A percentile compares a stretch with the other conserved stretches of the same genome.
phyloP scores from a whole-genome alignment of 257 asterid genomes.

The Fraxinus pennsylvanica region DNA sequence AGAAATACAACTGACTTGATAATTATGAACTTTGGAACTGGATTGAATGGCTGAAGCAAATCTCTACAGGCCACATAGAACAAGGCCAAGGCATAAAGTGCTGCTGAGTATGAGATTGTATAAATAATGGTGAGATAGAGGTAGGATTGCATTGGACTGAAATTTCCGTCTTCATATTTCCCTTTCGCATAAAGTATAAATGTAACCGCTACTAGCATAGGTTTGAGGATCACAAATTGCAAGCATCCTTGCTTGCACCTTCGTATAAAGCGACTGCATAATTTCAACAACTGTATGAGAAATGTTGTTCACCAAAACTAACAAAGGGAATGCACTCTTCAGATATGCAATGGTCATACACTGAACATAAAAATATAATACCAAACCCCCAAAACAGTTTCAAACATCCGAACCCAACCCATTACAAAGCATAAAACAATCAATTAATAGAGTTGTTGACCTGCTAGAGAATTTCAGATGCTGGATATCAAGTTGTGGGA shows the following conservation, averaged over 20 bases:
- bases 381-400: neutral
- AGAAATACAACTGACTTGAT: constrained; percentile 55
- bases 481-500: neutral
- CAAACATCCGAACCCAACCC: neutral
- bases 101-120: no score
- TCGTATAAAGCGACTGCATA: constrained; percentile 92
- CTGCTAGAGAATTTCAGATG: neutral
- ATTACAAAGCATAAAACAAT: neutral
- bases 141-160: constrained; percentile 80
- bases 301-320: neutral
- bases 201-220: constrained; percentile 73
- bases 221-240: constrained; percentile 98
- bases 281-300: neutral
- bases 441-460: neutral
- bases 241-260: constrained; percentile 96
- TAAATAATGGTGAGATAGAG: constrained; percentile 88
- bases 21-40: no score
- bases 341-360: neutral
- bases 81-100: no score
- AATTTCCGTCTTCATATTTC: constrained; percentile 89
- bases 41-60: no score
- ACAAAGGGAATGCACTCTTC: neutral
- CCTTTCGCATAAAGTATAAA: constrained; percentile 86
- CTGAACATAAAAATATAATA: neutral
- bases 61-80: no score